Evolutionary conservation across 192 early-diverging fungal species (phyloP).

Genomic region (Gonapodya prolifera): DNA sequence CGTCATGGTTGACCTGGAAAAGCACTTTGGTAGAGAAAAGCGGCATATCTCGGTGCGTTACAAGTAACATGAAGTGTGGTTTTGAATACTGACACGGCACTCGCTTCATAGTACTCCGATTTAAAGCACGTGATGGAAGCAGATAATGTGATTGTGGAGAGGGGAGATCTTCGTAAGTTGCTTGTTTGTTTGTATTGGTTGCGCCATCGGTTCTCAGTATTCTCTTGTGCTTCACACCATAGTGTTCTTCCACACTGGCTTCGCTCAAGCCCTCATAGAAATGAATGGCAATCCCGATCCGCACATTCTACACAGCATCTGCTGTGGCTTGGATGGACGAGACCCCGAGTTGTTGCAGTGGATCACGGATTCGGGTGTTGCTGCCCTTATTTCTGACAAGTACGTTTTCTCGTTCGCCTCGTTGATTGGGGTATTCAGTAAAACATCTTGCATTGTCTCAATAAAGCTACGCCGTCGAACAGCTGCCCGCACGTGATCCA

Average conservation of each 20-base stretch:
- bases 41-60: neutral
- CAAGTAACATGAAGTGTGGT: neutral
- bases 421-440: too few relatives aligned
- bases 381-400: constrained; percentile 2
- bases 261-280: neutral
- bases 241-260: constrained; percentile 7
- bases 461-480: neutral
- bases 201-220: neutral
- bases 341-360: constrained; percentile 1
- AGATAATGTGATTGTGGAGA: neutral
- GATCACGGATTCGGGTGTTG: constrained; percentile 3
- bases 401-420: too few relatives aligned
- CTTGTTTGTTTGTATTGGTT: neutral
- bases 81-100: neutral
- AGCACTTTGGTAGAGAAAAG: neutral
- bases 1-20: constrained; percentile 1
- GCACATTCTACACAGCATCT: neutral
- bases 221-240: neutral
- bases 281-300: neutral
- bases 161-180: neutral
- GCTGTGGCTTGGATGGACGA: neutral
- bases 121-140: neutral
- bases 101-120: neutral
- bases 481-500: neutral
- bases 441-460: too few relatives aligned